Evolutionary conservation across 352 stramenopile species (phyloP).

Genomic region (Globisporangium nodosum): DNA sequence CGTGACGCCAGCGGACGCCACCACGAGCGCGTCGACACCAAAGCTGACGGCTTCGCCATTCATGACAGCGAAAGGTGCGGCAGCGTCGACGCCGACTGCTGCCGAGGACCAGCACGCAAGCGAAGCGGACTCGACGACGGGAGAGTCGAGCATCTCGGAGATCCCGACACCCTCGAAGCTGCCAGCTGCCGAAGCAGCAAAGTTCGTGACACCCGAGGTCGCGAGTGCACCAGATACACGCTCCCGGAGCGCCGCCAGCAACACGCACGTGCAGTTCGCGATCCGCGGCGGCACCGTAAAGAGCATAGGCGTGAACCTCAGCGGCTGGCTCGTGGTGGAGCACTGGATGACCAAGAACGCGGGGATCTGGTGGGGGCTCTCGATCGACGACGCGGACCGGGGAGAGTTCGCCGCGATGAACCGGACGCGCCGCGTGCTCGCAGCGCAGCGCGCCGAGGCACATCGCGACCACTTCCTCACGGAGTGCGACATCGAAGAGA

Average conservation of each 20-base stretch:
- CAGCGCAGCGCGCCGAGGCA: conserved; percentile 26
- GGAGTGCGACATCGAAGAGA: conserved; percentile 54
- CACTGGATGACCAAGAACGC: conserved; percentile 66
- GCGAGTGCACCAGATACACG: not conserved
- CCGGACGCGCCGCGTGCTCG: conserved; percentile 26
- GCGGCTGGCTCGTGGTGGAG: conserved; percentile 75
- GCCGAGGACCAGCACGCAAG: not conserved
- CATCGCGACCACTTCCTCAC: conserved; percentile 69
- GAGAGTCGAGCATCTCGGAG: not conserved
- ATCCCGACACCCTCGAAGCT: not conserved
- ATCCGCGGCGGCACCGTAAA: conserved; percentile 47
- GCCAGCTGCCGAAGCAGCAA: not conserved
- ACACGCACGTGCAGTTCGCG: conserved; percentile 50
- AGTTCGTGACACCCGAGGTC: too few relatives aligned
- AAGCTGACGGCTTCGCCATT: not conserved
- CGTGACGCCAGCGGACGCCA: not conserved
- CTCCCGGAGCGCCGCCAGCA: conserved; percentile 40
- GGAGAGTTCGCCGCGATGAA: conserved; percentile 67
- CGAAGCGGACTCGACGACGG: not conserved
- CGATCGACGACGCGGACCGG: conserved; percentile 22
- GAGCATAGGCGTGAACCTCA: conserved; percentile 66
- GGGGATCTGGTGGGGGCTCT: conserved; percentile 53
- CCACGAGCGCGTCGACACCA: not conserved
- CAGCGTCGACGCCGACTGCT: not conserved
- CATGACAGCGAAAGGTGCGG: not conserved